These are phyloP conservation scores for Pestalotiopsis sp. DNA, from an alignment of 2,329 filamentous ascomycete genomes.

Conservation along the genomic window DNA sequence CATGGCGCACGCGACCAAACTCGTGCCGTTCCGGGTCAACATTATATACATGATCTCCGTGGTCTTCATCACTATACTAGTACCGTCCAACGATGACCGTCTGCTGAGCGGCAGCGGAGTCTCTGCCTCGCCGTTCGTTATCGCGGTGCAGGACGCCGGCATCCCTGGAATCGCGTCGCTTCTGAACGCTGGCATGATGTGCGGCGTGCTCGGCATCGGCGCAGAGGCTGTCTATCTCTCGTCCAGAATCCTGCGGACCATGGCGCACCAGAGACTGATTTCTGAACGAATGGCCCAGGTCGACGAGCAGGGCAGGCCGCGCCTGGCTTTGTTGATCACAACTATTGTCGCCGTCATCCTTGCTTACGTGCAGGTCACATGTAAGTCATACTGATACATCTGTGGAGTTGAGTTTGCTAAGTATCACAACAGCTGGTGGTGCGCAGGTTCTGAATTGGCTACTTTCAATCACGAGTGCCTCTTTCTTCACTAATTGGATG, in stretches of 20 bases:
- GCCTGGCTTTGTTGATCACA: background rate
- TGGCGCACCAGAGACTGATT: background rate
- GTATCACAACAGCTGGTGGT: background rate
- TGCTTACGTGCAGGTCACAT: background rate
- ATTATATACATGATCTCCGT: constrained; percentile 32
- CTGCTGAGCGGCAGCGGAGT: background rate
- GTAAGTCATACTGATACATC: background rate
- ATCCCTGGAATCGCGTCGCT: background rate
- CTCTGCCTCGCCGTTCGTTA: background rate
- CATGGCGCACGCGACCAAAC: constrained; percentile 33
- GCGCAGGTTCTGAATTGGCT: background rate
- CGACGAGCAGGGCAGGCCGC: background rate
- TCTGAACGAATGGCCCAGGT: background rate
- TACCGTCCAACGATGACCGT: background rate
- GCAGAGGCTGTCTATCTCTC: background rate
- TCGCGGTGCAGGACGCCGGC: background rate
- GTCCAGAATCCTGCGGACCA: background rate
- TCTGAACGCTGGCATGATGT: background rate
- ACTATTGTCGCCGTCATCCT: background rate
- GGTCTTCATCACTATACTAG: constrained; percentile 25
- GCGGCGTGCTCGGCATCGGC: background rate
- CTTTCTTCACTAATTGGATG: background rate
- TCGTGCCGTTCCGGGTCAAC: constrained; percentile 34
- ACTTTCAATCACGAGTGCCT: background rate
- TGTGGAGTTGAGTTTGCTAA: background rate